These are phyloP conservation scores for Chloris gayana DNA, from an alignment of 176 grass and related monocot species.

Conservation along the genomic window DNA sequence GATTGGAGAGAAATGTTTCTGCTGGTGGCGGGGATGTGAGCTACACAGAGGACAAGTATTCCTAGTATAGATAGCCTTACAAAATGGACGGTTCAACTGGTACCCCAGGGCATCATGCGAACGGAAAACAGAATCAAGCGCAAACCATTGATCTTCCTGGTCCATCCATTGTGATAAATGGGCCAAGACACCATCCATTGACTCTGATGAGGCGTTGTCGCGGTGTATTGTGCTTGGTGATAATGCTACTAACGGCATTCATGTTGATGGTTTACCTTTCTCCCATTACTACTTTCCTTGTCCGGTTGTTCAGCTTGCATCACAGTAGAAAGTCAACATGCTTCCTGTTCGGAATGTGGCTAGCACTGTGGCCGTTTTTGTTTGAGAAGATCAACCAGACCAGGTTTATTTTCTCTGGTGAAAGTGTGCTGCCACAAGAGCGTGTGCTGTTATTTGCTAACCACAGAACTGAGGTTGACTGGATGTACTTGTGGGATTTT, in stretches of 20 bases:
- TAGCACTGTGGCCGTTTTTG: conserved; percentile 87
- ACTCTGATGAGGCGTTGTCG: conserved; percentile 57
- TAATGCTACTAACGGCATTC: conserved; percentile 74
- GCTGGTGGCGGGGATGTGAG: neutral
- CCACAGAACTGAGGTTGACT: conserved; percentile 95
- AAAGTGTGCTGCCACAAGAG: conserved; percentile 58
- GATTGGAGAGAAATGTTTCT: conserved; percentile 2
- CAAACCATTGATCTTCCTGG: conserved; percentile 8
- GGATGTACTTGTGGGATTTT: conserved; percentile 99
- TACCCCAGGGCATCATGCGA: conserved; percentile 32
- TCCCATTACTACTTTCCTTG: conserved; percentile 58
- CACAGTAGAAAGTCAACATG: conserved; percentile 84
- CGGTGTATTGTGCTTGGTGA: conserved; percentile 68
- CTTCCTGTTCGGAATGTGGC: conserved; percentile 82
- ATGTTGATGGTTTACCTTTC: conserved; percentile 79
- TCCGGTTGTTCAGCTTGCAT: conserved; percentile 73
- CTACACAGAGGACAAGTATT: neutral
- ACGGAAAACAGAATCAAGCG: conserved; percentile 52
- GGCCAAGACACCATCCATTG: conserved; percentile 49
- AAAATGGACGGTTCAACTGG: conserved; percentile 51
- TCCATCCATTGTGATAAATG: conserved; percentile 46
- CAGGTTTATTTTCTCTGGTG: conserved; percentile 84
- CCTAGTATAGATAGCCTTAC: neutral
- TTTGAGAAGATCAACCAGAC: conserved; percentile 96
- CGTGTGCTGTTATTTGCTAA: conserved; percentile 84